These are phyloP conservation scores for Neospora caninum DNA, from an alignment of 169 alveolate genomes.

Conservation along the genomic window DNA sequence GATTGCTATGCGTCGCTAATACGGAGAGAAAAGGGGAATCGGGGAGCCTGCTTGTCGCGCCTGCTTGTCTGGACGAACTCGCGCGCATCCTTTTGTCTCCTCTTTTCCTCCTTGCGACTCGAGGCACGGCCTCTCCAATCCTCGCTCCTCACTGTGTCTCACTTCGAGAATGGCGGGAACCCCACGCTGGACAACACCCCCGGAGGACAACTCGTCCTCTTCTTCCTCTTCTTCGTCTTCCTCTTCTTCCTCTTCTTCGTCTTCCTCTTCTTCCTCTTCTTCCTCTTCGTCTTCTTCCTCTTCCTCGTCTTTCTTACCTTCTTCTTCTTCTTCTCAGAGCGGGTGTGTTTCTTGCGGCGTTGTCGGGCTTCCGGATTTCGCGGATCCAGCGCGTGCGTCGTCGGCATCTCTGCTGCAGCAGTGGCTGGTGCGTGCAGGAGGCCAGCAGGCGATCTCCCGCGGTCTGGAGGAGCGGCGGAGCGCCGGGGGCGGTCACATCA, in stretches of 20 bases:
- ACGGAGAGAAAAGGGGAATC: no score
- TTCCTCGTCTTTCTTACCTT: not conserved
- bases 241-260: not conserved
- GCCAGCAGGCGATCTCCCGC: not conserved
- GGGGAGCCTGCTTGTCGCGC: no score
- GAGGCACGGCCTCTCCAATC: no score
- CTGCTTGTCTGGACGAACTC: no score
- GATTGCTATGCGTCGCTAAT: no score
- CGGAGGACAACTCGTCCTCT: not conserved
- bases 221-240: not conserved
- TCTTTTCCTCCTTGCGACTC: no score
- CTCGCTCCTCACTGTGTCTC: no score
- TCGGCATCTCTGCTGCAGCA: not conserved
- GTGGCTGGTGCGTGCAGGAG: not conserved
- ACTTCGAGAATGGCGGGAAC: no score
- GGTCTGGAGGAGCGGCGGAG: not conserved
- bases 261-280: not conserved
- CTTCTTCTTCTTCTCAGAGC: not conserved
- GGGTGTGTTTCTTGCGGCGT: not conserved
- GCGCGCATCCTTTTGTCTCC: no score
- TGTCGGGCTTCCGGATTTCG: not conserved
- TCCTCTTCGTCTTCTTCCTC: not conserved
- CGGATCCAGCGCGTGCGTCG: not conserved
- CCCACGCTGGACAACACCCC: no score
- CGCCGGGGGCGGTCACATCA: constrained; percentile 1